Conservation (phyloP, 495 filamentous ascomycete genomes). For the Penicillium pulvis region DNA sequence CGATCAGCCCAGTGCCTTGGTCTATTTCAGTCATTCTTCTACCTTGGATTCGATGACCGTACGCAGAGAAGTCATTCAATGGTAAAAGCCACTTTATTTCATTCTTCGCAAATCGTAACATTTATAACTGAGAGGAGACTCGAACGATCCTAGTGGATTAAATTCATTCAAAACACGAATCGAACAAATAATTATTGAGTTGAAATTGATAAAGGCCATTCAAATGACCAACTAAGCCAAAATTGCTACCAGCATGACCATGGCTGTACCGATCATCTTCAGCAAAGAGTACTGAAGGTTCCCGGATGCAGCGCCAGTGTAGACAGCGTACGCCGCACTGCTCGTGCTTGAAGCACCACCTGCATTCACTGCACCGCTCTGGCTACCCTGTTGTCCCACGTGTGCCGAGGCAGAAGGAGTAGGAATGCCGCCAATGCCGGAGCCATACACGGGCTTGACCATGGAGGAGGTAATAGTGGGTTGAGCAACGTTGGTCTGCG, state of each 20-base stretch:
- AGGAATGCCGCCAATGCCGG: background rate
- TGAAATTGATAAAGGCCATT: too few species aligned
- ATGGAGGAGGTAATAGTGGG: background rate
- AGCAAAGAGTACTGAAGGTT: background rate
- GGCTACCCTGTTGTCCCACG: background rate
- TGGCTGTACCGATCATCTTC: background rate
- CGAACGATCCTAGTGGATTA: too few species aligned
- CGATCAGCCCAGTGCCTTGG: constrained; percentile 2
- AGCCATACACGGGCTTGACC: background rate
- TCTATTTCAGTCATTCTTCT: constrained; percentile 9
- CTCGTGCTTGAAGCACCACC: background rate
- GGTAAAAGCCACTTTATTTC: background rate
- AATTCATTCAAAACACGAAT: too few species aligned
- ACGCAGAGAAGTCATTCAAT: constrained; percentile 6
- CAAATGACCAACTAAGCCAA: background rate
- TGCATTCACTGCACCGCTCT: background rate
- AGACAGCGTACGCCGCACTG: constrained; percentile 2
- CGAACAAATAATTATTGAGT: too few species aligned
- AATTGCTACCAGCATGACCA: background rate
- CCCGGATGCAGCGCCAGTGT: constrained; percentile 8
- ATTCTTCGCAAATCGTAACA: too few species aligned
- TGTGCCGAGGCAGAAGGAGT: constrained; percentile 6
- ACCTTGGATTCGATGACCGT: constrained; percentile 2
- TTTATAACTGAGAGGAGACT: too few species aligned
- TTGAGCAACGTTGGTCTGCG: constrained; percentile 5